phyloP scores from a whole-genome alignment of 306 rosid species.

The Quercus suber region DNA sequence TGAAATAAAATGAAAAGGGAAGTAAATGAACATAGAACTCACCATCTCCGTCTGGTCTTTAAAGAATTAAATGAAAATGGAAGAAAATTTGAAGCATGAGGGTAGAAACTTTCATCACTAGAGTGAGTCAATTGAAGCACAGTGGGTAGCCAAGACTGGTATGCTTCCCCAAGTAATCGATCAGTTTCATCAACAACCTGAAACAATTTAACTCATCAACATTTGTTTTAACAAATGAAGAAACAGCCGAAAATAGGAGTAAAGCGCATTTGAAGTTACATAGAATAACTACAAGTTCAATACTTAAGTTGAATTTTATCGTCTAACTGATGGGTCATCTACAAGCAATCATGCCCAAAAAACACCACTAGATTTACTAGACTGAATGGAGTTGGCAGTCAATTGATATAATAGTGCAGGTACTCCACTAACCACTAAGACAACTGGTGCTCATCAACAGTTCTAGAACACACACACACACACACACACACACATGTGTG shows the following conservation, averaged over 20 bases:
- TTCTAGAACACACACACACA: background rate
- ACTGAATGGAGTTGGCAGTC: background rate
- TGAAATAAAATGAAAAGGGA: conserved; percentile 12
- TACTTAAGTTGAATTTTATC: background rate
- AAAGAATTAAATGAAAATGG: conserved; percentile 50
- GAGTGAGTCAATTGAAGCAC: conserved; percentile 57
- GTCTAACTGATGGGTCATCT: background rate
- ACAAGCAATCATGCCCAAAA: background rate
- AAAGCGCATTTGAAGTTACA: background rate
- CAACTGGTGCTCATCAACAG: background rate
- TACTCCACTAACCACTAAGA: background rate
- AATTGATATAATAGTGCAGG: background rate
- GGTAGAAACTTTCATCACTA: conserved; percentile 40
- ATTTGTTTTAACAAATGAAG: background rate
- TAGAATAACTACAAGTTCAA: background rate
- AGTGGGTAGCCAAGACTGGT: conserved; percentile 90
- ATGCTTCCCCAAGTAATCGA: conserved; percentile 82
- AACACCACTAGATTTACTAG: background rate
- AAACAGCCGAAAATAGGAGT: background rate
- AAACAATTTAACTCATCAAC: conserved; percentile 37
- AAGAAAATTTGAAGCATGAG: conserved; percentile 37
- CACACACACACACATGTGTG: too few species aligned
- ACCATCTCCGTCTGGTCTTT: conserved; percentile 78
- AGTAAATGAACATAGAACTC: conserved; percentile 37
- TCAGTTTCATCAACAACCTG: conserved; percentile 98